Evolutionary conservation across 768 basidiomycete genomes (phyloP).

Genomic region (Russula emetica): DNA sequence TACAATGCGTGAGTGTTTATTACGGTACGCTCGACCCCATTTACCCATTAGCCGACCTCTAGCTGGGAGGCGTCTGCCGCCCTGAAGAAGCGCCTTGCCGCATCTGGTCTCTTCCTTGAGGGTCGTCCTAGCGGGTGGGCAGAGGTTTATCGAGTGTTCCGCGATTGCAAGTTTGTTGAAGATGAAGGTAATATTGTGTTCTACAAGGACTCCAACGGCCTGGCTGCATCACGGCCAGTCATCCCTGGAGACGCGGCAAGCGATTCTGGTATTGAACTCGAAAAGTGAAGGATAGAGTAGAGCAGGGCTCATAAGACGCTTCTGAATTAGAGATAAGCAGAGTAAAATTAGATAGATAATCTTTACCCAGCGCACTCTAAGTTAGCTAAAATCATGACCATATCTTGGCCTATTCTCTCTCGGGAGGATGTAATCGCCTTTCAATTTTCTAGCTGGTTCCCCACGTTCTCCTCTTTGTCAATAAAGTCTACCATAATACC

Average conservation of each 20-base stretch:
- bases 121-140: conserved; percentile 76
- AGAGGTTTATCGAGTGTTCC: conserved; percentile 73
- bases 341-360: conserved; percentile 4
- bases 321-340: neutral
- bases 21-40: neutral
- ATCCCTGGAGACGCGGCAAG: conserved; percentile 54
- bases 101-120: conserved; percentile 56
- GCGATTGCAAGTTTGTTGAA: conserved; percentile 90
- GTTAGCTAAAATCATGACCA: conserved; percentile 10
- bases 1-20: conserved; percentile 62
- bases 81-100: conserved; percentile 66
- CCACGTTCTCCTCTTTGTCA: conserved; percentile 54
- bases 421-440: conserved; percentile 58
- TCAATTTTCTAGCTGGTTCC: conserved; percentile 86
- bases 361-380: neutral
- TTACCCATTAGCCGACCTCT: neutral
- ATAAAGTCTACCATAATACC: conserved; percentile 77
- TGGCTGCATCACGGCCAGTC: conserved; percentile 65
- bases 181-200: conserved; percentile 89
- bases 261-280: conserved; percentile 66
- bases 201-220: conserved; percentile 82
- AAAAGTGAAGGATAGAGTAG: conserved; percentile 29
- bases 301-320: conserved; percentile 22
- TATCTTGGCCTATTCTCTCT: conserved; percentile 51
- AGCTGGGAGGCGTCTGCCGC: conserved; percentile 91